A percentile compares a stretch with the other conserved stretches of the same genome.
These are phyloP conservation scores for Aphelidium insulamus DNA, from an alignment of 371 early-diverging fungal species.

Conservation along the genomic window DNA sequence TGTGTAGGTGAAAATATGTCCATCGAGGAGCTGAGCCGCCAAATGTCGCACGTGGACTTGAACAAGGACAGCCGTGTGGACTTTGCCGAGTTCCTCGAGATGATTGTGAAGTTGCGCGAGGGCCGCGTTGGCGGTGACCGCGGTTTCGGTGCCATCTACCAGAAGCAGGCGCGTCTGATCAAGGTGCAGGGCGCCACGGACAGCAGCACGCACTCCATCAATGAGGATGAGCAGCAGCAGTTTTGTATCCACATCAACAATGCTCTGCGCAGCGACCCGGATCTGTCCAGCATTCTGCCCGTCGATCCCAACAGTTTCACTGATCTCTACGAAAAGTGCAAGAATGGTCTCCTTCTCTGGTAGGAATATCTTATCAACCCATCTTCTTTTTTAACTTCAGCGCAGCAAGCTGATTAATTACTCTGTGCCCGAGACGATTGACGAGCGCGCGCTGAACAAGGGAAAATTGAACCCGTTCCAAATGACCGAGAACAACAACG, in stretches of 20 bases:
- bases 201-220: constrained; percentile 81
- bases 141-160: constrained; percentile 17
- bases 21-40: no score
- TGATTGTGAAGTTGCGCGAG: constrained; percentile 35
- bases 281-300: constrained; percentile 63
- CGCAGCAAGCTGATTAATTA: constrained; percentile 93
- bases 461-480: constrained; percentile 62
- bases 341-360: constrained; percentile 85
- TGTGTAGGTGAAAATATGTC: no score
- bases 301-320: constrained; percentile 72
- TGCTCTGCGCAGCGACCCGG: constrained; percentile 48
- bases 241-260: constrained; percentile 84
- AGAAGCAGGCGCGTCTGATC: constrained; percentile 61
- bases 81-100: constrained; percentile 60
- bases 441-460: constrained; percentile 84
- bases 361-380: no score
- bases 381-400: no score
- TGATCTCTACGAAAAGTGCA: constrained; percentile 83
- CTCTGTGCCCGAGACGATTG: constrained; percentile 85
- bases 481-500: constrained; percentile 93
- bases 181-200: constrained; percentile 59
- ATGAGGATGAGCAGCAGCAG: constrained; percentile 87
- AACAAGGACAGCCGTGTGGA: constrained; percentile 49
- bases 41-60: no score
- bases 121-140: constrained; percentile 29